Conservation (phyloP, 768 basidiomycete species). For the Coprinopsis strossmayeri region DNA sequence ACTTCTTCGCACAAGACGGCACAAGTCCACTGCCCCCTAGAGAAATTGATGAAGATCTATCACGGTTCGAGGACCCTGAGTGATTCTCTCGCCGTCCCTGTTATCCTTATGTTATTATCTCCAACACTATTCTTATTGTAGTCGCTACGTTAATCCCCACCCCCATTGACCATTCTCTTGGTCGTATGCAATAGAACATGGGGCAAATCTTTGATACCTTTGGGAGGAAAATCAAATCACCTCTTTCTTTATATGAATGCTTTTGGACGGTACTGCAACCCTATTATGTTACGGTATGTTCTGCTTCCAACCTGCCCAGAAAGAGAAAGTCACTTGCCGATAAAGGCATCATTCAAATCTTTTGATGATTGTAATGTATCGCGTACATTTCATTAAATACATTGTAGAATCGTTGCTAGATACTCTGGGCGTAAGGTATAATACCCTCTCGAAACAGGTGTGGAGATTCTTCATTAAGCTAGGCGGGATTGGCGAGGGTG, state of each 20-base stretch:
- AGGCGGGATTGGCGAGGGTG: slow-evolving; percentile 24
- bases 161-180: not conserved
- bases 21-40: slow-evolving; percentile 28
- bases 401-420: no score
- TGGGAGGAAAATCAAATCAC: no score
- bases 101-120: not conserved
- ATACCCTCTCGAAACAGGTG: not conserved
- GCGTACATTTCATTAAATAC: not conserved
- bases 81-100: not conserved
- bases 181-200: no score
- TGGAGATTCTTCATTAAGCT: slow-evolving; percentile 1
- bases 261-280: no score
- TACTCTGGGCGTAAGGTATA: no score
- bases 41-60: slow-evolving; percentile 17
- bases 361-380: no score
- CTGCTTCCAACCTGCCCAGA: no score
- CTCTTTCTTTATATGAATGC: no score
- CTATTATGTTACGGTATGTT: no score
- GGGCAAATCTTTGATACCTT: no score
- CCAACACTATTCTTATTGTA: not conserved
- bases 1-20: slow-evolving; percentile 53
- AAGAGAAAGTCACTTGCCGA: no score
- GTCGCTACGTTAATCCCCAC: not conserved
- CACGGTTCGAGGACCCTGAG: slow-evolving; percentile 16
- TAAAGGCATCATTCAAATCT: no score